Conservation (phyloP, 129 eudicot genomes). For the Chrysanthemum lavandulifolium region DNA sequence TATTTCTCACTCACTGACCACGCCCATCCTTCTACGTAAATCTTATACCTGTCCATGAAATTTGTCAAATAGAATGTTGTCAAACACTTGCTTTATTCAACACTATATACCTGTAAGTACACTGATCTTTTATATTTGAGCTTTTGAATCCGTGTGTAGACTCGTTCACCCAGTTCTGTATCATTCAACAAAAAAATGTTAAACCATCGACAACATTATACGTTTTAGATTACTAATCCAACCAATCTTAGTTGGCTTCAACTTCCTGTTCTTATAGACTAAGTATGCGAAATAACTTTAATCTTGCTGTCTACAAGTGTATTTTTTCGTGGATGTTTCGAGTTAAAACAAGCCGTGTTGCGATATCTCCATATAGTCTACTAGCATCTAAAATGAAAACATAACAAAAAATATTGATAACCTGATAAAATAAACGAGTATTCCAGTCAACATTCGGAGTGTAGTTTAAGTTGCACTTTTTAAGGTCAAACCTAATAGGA, state of each 20-base stretch:
- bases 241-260: not conserved
- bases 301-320: no score
- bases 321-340: no score
- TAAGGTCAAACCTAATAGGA: conserved; percentile 40
- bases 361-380: no score
- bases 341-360: no score
- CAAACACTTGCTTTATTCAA: no score
- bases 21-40: conserved; percentile 91
- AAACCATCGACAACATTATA: not conserved
- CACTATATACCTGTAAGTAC: conserved; percentile 58
- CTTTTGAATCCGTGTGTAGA: conserved; percentile 48
- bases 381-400: not conserved
- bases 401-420: conserved; percentile 9
- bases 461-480: conserved; percentile 36
- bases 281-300: no score
- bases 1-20: conserved; percentile 94
- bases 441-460: conserved; percentile 34
- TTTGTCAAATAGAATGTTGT: not conserved
- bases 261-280: no score
- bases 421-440: conserved; percentile 59
- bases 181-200: not conserved
- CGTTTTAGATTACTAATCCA: not conserved
- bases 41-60: conserved; percentile 53
- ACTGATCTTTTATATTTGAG: conserved; percentile 71
- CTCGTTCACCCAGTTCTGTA: conserved; percentile 74